Percentiles rank a stretch among this genome's conserved stretches.
These are phyloP conservation scores for Naganishia sp. DNA, from an alignment of 1,284 basidiomycete species.

Conservation along the genomic window DNA sequence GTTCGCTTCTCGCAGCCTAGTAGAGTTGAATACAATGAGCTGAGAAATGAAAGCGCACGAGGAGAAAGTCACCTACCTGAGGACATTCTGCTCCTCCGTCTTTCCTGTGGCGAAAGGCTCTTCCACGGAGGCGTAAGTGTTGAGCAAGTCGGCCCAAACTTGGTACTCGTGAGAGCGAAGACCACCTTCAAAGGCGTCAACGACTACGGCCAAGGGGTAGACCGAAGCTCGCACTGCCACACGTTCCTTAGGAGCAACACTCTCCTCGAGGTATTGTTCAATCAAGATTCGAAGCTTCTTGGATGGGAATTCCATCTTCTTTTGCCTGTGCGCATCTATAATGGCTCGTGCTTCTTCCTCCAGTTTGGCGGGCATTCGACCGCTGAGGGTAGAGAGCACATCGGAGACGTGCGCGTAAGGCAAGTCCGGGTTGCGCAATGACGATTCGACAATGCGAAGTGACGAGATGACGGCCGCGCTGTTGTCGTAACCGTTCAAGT, in stretches of 20 bases:
- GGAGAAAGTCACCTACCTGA: conserved; percentile 56
- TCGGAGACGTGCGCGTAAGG: conserved; percentile 85
- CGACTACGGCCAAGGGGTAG: conserved; percentile 69
- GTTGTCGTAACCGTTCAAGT: conserved; percentile 93
- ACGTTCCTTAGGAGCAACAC: conserved; percentile 74
- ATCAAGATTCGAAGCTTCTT: conserved; percentile 58
- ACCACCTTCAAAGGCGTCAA: conserved; percentile 80
- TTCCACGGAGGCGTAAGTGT: conserved; percentile 67
- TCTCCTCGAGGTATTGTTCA: conserved; percentile 81
- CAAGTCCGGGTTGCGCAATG: conserved; percentile 71
- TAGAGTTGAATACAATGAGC: background rate
- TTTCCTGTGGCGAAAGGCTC: conserved; percentile 81
- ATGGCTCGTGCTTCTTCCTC: conserved; percentile 81
- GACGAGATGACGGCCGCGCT: conserved; percentile 56
- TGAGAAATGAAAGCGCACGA: background rate
- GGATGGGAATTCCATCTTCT: conserved; percentile 82
- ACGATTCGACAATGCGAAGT: conserved; percentile 49
- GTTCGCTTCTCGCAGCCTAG: conserved; percentile 76
- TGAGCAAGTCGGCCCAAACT: conserved; percentile 50
- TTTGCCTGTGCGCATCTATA: conserved; percentile 74
- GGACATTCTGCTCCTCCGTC: conserved; percentile 84
- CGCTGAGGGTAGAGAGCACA: conserved; percentile 84
- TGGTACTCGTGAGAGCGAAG: conserved; percentile 81
- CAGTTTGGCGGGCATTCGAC: conserved; percentile 87
- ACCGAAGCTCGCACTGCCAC: conserved; percentile 74